Percentiles rank a stretch among this genome's conserved stretches.
Conservation (phyloP, 768 basidiomycete genomes). For the Collybia sordida region DNA sequence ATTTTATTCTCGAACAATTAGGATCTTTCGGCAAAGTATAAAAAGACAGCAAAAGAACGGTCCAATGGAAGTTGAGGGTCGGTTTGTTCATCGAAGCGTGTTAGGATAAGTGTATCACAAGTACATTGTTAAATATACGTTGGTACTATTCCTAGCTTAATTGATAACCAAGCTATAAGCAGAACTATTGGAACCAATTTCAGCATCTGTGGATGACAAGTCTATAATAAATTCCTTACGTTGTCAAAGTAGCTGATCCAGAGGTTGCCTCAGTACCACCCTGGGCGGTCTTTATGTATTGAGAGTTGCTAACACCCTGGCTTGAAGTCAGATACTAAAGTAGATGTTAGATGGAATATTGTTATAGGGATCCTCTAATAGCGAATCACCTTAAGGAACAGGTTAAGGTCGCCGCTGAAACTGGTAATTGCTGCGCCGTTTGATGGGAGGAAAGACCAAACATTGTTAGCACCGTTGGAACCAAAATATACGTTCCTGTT, state of each 20-base stretch:
- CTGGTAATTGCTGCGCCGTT: slow-evolving; percentile 34
- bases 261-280: slow-evolving; percentile 64
- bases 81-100: neutral
- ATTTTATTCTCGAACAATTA: too few species aligned
- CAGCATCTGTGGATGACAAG: slow-evolving; percentile 2
- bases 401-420: slow-evolving; percentile 55
- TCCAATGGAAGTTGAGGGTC: too few species aligned
- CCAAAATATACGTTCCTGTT: slow-evolving; percentile 55
- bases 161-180: slow-evolving; percentile 46
- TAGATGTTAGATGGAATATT: neutral
- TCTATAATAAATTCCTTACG: slow-evolving; percentile 34
- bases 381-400: slow-evolving; percentile 51
- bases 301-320: slow-evolving; percentile 43
- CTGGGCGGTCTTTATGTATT: slow-evolving; percentile 60
- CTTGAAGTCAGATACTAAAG: slow-evolving; percentile 49
- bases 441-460: slow-evolving; percentile 47
- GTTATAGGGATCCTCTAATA: neutral
- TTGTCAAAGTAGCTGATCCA: slow-evolving; percentile 53
- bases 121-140: neutral
- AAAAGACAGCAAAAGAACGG: too few species aligned
- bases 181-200: slow-evolving; percentile 26
- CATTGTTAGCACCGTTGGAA: slow-evolving; percentile 51
- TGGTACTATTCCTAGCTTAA: slow-evolving; percentile 18
- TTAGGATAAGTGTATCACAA: neutral
- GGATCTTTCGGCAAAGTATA: too few species aligned